Conservation (phyloP, 1,139 yeast species). For the Sugiyamaella paludigena region DNA sequence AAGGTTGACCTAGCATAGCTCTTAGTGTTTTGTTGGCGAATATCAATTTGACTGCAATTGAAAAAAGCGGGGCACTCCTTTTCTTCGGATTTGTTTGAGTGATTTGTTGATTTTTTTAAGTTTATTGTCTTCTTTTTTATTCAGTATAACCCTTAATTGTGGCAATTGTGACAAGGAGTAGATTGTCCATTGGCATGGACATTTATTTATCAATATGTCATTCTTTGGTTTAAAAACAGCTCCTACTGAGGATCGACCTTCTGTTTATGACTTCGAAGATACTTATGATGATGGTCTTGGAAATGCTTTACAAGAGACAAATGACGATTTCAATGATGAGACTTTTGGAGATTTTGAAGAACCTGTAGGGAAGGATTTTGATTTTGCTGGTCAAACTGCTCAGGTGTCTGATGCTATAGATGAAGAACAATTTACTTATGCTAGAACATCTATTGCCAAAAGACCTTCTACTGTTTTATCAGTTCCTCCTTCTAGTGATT, state of each 20-base stretch:
- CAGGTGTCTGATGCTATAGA: conserved; percentile 39
- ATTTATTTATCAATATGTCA: conserved; percentile 32
- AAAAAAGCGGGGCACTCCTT: no score
- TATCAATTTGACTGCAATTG: no score
- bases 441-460: conserved; percentile 20
- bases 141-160: no score
- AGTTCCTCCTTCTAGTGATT: conserved; percentile 18
- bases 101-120: no score
- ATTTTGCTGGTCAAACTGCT: conserved; percentile 55
- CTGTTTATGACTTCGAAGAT: conserved; percentile 70
- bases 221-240: conserved; percentile 41
- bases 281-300: conserved; percentile 76
- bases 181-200: no score
- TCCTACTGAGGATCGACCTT: conserved; percentile 26
- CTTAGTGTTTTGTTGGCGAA: no score
- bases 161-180: no score
- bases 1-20: no score
- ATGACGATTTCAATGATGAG: conserved; percentile 81
- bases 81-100: no score
- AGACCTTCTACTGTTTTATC: conserved; percentile 19
- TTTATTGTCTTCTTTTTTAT: no score
- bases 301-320: conserved; percentile 62
- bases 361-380: conserved; percentile 60
- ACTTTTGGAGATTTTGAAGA: conserved; percentile 71
- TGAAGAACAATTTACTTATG: conserved; percentile 33